phyloP scores from a whole-genome alignment of 1,139 yeast genomes.

The Yamadazyma sp. region DNA sequence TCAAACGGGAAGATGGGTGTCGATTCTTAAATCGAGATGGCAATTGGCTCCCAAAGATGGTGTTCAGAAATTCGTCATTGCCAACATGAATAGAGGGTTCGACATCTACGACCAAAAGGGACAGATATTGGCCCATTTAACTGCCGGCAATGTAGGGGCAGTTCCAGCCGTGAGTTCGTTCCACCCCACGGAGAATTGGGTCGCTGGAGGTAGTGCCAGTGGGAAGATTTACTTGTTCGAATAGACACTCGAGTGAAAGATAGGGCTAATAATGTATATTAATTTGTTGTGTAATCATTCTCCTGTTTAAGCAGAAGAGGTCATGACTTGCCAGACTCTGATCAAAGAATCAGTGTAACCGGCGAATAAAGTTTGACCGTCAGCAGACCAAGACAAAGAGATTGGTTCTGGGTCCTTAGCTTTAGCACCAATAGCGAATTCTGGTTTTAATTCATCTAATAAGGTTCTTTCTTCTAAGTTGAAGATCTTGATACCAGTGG shows the following conservation, averaged over 20 bases:
- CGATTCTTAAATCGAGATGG: conserved; percentile 86
- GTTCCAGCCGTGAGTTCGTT: conserved; percentile 87
- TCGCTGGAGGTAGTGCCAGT: conserved; percentile 90
- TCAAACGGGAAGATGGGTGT: conserved; percentile 96
- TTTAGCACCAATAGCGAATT: conserved; percentile 84
- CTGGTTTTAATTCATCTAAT: conserved; percentile 99
- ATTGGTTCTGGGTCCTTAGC: conserved; percentile 98
- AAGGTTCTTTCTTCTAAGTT: conserved; percentile 94
- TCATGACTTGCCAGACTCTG: conserved; percentile 99
- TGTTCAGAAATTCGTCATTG: conserved; percentile 81
- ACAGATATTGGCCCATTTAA: conserved; percentile 70
- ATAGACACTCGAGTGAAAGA: too few relatives aligned
- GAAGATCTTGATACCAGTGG: conserved; percentile 97
- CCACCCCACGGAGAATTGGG: conserved; percentile 88
- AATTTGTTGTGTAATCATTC: neutral
- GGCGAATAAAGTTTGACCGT: conserved; percentile 98
- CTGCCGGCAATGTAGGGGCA: conserved; percentile 63
- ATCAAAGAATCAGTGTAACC: conserved; percentile 99
- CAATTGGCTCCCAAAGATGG: conserved; percentile 69
- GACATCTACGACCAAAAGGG: conserved; percentile 82
- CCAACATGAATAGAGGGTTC: conserved; percentile 84
- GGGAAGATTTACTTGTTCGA: conserved; percentile 79
- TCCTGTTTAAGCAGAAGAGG: conserved; percentile 57
- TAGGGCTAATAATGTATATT: conserved; percentile 1
- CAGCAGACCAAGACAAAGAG: conserved; percentile 99